Evolutionary conservation across 2,329 filamentous ascomycete genomes (phyloP).

Genomic region (Epichloe gansuensis): DNA sequence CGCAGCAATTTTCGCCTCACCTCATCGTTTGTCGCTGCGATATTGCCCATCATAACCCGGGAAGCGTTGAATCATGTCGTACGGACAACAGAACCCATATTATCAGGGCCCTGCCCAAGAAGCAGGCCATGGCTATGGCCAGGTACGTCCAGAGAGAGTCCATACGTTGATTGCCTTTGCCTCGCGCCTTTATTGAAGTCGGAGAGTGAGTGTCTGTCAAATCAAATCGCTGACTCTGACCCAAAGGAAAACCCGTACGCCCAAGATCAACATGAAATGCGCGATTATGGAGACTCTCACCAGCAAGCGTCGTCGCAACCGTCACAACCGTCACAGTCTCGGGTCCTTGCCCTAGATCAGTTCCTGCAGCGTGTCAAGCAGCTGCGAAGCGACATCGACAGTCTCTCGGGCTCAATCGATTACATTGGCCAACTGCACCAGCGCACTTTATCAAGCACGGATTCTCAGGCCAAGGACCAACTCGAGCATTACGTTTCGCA

Average conservation of each 20-base stretch:
- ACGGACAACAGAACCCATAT: constrained; percentile 14
- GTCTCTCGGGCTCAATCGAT: constrained; percentile 52
- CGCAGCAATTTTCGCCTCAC: constrained; percentile 1
- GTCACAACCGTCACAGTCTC: constrained; percentile 8
- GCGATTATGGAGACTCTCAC: constrained; percentile 28
- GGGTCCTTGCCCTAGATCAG: constrained; percentile 44
- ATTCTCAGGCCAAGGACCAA: constrained; percentile 40
- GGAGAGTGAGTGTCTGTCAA: neutral
- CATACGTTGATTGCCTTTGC: neutral
- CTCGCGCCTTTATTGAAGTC: neutral
- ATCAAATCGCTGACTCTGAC: neutral
- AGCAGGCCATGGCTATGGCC: constrained; percentile 7
- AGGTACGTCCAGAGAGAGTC: constrained; percentile 6
- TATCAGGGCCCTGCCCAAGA: constrained; percentile 11
- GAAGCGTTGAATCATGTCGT: constrained; percentile 10
- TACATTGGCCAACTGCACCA: constrained; percentile 59
- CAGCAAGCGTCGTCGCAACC: constrained; percentile 19
- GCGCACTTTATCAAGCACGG: constrained; percentile 54
- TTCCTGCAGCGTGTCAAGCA: constrained; percentile 56
- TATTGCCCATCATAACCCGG: neutral
- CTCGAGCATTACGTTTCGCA: constrained; percentile 56
- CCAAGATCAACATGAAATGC: constrained; percentile 40
- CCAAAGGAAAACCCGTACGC: neutral
- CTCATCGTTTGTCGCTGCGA: neutral
- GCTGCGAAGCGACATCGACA: constrained; percentile 54